These are phyloP conservation scores for Dissoconium aciculare DNA, from an alignment of 2,329 filamentous ascomycete species.

Conservation along the genomic window DNA sequence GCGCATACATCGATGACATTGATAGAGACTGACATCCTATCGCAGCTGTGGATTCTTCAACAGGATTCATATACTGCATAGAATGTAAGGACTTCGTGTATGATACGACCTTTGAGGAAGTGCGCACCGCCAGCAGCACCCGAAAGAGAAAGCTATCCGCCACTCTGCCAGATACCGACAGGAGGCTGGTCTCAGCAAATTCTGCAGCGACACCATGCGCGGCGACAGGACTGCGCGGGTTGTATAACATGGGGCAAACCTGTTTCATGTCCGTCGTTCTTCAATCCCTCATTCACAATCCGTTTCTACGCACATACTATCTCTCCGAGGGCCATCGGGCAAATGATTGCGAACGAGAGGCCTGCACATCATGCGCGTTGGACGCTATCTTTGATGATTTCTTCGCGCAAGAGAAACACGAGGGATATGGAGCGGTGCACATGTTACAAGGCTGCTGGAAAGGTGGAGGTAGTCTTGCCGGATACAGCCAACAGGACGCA, in stretches of 20 bases:
- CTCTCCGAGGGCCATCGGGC: slow-evolving; percentile 77
- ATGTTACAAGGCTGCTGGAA: slow-evolving; percentile 86
- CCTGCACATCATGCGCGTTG: slow-evolving; percentile 46
- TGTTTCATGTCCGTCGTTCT: slow-evolving; percentile 97
- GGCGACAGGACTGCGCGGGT: slow-evolving; percentile 73
- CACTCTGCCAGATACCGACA: slow-evolving; percentile 41
- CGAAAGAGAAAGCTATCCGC: slow-evolving; percentile 51
- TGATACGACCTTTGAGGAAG: slow-evolving; percentile 64
- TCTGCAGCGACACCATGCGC: slow-evolving; percentile 68
- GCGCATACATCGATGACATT: not conserved
- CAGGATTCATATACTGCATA: slow-evolving; percentile 62
- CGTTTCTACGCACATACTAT: slow-evolving; percentile 80
- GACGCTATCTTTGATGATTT: slow-evolving; percentile 50
- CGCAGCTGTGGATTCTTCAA: slow-evolving; percentile 61
- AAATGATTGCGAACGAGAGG: slow-evolving; percentile 49
- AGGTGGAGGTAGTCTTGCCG: slow-evolving; percentile 52
- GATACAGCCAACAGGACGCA: slow-evolving; percentile 89
- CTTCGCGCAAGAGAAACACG: slow-evolving; percentile 59
- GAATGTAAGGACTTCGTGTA: slow-evolving; percentile 72
- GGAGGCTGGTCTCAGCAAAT: slow-evolving; percentile 62
- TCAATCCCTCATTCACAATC: slow-evolving; percentile 87
- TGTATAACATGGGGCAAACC: slow-evolving; percentile 96
- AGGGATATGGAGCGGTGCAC: slow-evolving; percentile 79
- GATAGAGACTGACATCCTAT: slow-evolving; percentile 15
- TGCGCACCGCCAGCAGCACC: slow-evolving; percentile 41